phyloP scores from a whole-genome alignment of 2,329 filamentous ascomycete species.

The Sporothrix mexicana region DNA sequence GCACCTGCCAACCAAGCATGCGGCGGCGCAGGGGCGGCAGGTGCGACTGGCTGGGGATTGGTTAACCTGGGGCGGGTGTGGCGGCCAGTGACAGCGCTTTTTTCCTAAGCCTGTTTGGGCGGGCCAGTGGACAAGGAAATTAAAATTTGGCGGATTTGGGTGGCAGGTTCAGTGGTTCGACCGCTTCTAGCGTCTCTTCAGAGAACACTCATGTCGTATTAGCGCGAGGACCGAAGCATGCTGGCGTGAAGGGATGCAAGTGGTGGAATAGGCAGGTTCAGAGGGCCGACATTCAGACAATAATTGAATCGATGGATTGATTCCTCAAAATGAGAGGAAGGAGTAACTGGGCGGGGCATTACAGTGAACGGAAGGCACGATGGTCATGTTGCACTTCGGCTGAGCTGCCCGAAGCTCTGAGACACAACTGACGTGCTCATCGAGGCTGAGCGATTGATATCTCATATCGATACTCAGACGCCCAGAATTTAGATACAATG shows the following conservation, averaged over 20 bases:
- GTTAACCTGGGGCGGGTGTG: background rate
- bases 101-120: conserved; percentile 14
- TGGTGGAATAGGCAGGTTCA: background rate
- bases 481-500: too few species aligned
- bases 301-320: background rate
- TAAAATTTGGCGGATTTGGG: conserved; percentile 16
- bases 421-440: background rate
- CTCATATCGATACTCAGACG: background rate
- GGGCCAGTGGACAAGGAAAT: conserved; percentile 11
- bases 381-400: background rate
- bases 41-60: conserved; percentile 21
- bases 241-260: background rate
- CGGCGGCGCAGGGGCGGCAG: conserved; percentile 25
- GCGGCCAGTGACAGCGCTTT: background rate
- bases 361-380: background rate
- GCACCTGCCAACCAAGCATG: conserved; percentile 16
- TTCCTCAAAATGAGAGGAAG: conserved; percentile 1
- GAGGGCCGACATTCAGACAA: too few species aligned
- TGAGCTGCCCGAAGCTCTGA: background rate
- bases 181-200: conserved; percentile 22
- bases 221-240: conserved; percentile 19
- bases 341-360: background rate
- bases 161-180: conserved; percentile 5
- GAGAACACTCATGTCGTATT: conserved; percentile 5
- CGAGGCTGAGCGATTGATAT: background rate